Evolutionary conservation across 345 rosid genomes (phyloP), one percentile per base, ranked within the genome.

Genomic region (Geranium brycei): DNA sequence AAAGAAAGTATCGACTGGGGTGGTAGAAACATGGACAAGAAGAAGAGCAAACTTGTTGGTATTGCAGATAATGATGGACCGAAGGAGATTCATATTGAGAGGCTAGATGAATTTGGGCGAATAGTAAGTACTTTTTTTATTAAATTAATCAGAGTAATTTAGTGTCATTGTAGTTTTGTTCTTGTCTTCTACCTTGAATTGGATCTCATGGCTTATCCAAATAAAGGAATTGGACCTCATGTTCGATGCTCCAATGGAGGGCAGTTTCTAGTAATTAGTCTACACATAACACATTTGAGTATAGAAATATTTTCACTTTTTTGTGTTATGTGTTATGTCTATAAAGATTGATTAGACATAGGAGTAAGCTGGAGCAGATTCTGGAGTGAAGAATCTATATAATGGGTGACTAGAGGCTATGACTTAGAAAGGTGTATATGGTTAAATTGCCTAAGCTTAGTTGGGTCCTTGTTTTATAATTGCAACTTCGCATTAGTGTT

Each of bases 21-120:
- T 77, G 99, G 97, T 68, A 81, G 99, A 68, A 93, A 91, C 80
- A 93, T 91, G 97, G 99, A 93, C 84, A 93, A 88, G 82, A 93
- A 90, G 75, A 93, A 87, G 81, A 88, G 97, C 80, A 93, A 93
- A 82, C 96, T 93, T 67, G 83, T 88, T 64, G 97, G 97, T 66
- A 79, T 93, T 7, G 69, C 78, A 51, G 92, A 79, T 51, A 77
- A 76, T 63, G 75, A 70, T 53, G 84, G 74, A 62, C 23, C 68
- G 19, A 75, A 80, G 74, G 92, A 93, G 71, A 73, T 93, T 62
- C 85, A 85, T 32, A 88, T 91, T 64, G 99, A 91, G 71, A 85
- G 99, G 77, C 80, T 81, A 8, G 99, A 93, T 75, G 97, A 93
- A 73, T 93, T 88, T 84, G 99, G 99, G 57, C 81, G 96, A 80